A percentile compares a stretch with the other conserved stretches of the same genome.
Evolutionary conservation across 2,329 filamentous ascomycete species (phyloP).

Genomic region (Aaosphaeria pasadenensis): DNA sequence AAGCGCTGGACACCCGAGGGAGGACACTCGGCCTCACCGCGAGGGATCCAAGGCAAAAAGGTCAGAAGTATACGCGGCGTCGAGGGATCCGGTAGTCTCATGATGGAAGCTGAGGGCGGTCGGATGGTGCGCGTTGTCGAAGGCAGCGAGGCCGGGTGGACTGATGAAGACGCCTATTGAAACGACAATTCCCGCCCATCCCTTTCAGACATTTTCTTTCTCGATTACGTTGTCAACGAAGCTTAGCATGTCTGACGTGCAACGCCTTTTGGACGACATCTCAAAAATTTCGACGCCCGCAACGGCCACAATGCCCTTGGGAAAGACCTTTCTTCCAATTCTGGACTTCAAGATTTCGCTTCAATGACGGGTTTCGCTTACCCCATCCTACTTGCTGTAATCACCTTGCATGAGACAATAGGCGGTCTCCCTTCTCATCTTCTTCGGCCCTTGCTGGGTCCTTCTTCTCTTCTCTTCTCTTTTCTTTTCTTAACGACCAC

Average conservation of each 20-base stretch:
- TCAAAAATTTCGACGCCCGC: no score
- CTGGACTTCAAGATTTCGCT: no score
- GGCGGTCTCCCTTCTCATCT: no score
- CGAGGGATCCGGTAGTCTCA: slow-evolving; percentile 32
- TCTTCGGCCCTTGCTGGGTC: no score
- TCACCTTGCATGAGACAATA: no score
- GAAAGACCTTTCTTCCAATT: no score
- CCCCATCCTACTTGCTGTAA: no score
- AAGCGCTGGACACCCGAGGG: slow-evolving; percentile 56
- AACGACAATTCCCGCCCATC: neutral
- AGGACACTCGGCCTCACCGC: slow-evolving; percentile 31
- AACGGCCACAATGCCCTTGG: no score
- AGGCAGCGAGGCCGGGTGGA: slow-evolving; percentile 54
- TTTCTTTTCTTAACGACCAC: no score
- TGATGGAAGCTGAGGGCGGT: slow-evolving; percentile 41
- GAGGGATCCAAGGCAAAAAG: slow-evolving; percentile 34
- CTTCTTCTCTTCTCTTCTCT: no score
- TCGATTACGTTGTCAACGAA: slow-evolving; percentile 8
- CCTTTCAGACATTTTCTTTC: slow-evolving; percentile 3
- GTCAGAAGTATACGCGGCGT: slow-evolving; percentile 46
- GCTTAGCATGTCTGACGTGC: slow-evolving; percentile 8
- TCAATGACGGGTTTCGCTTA: no score
- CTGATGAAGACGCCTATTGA: slow-evolving; percentile 45
- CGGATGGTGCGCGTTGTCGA: slow-evolving; percentile 44
- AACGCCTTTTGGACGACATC: neutral